Conservation (phyloP, 2,329 filamentous ascomycete genomes). For the Sarocladium strictum region DNA sequence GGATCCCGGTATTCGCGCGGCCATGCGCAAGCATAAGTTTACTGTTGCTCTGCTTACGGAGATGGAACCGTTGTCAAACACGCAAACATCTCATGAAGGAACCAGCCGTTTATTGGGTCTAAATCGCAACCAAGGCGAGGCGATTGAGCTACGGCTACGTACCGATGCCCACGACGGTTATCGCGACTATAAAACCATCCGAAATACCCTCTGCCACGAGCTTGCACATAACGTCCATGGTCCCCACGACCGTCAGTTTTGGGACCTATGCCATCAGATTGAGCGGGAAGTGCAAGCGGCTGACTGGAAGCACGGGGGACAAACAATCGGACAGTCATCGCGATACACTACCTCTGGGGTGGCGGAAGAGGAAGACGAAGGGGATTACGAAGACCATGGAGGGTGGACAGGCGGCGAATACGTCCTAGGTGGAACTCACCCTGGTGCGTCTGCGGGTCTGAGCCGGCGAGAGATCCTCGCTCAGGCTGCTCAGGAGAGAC, state of each 20-base stretch:
- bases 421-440: conserved; percentile 56
- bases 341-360: conserved; percentile 47
- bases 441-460: conserved; percentile 41
- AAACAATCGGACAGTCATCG: conserved; percentile 58
- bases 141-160: conserved; percentile 83
- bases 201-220: conserved; percentile 91
- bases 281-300: conserved; percentile 77
- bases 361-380: conserved; percentile 41
- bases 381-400: conserved; percentile 59
- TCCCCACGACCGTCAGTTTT: conserved; percentile 81
- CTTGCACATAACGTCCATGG: conserved; percentile 86
- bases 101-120: conserved; percentile 74
- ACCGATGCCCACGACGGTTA: conserved; percentile 95
- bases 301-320: conserved; percentile 71
- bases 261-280: conserved; percentile 81
- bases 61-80: conserved; percentile 87
- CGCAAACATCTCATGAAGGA: conserved; percentile 62
- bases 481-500: conserved; percentile 32
- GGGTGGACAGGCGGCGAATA: conserved; percentile 78
- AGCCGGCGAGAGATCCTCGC: conserved; percentile 71
- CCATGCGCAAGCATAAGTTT: conserved; percentile 82
- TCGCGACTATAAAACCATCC: conserved; percentile 83
- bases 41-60: conserved; percentile 82
- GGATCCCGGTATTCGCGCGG: conserved; percentile 77
- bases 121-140: conserved; percentile 82